Evolutionary conservation across 371 early-diverging fungal species (phyloP), one percentile per base, ranked within the genome.

Genomic region (Lichtheimia hyalospora): DNA sequence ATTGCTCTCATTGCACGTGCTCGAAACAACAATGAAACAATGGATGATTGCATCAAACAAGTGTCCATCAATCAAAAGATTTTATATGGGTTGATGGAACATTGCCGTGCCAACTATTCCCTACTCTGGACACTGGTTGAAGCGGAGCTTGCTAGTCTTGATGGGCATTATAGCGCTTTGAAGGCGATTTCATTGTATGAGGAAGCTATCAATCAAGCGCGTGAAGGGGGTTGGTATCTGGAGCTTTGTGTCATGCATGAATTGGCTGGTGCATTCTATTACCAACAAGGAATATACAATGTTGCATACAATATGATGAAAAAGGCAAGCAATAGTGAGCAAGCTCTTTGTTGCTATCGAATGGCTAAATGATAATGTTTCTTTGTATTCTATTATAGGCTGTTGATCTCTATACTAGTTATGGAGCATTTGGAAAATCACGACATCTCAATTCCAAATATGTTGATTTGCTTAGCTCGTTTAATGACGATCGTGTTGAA

Each of bases 401-500:
- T 0, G 63, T 75, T 8, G 57, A 62, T 18, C 54, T 72, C 0
- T 78, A 73, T 39, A 48, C 59, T 6, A 44, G 61, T 12, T 69
- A 70, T 51, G 72, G 74, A 8, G 64, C 79, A 0, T 74, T 75
- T 49, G 79, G 79, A 12, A 74, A 74, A 55, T 74, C 71, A 2
- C 57, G 64, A 2, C 79, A 79, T 21, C 58, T 79, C 41, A 52
- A 42, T 0, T 28, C 39, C 0, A 73, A 75, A 34, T 73, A 69
- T 48, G 57, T 49, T 18, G 53, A 43, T 5, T 42, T 78, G 0
- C 52, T 78, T 21, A 58, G 52, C 13, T 52, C 51, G 3, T 65
- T 63, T 51, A 67, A 69, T 20, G 75, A 79, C 41, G 67, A 65
- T 18, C 66, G 67, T 16, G 50, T 57, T 15, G 76, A 70, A 27